These are phyloP conservation scores for Pythium chondricola DNA, from an alignment of 352 stramenopile species.

Conservation along the genomic window DNA sequence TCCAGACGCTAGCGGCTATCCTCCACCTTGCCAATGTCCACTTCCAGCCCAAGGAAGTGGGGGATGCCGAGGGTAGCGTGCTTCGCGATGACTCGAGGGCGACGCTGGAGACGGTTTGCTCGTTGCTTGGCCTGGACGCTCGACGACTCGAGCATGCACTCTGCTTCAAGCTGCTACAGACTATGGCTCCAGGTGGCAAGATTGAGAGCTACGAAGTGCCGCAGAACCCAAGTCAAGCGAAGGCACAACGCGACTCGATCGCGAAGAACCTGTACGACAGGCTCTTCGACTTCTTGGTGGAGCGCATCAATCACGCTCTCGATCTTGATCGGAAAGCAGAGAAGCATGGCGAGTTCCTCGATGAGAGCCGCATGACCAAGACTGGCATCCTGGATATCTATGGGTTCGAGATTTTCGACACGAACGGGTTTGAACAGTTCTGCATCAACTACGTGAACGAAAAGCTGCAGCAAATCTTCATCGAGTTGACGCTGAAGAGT, in stretches of 20 bases:
- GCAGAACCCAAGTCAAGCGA: conserved; percentile 83
- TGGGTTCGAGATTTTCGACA: conserved; percentile 94
- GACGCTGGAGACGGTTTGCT: conserved; percentile 58
- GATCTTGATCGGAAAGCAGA: conserved; percentile 81
- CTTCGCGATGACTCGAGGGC: conserved; percentile 29
- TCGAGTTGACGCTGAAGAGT: conserved; percentile 85
- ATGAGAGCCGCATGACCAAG: conserved; percentile 68
- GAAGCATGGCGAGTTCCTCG: conserved; percentile 68
- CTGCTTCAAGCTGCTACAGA: conserved; percentile 82
- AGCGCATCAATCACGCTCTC: conserved; percentile 82
- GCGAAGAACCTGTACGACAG: conserved; percentile 95
- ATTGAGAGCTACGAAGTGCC: conserved; percentile 85
- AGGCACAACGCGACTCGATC: conserved; percentile 92
- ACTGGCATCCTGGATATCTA: conserved; percentile 96
- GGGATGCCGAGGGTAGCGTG: conserved; percentile 65
- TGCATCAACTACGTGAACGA: conserved; percentile 96
- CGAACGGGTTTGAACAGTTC: conserved; percentile 94
- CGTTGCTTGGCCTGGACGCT: conserved; percentile 61
- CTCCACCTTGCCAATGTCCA: conserved; percentile 77
- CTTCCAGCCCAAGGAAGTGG: conserved; percentile 53
- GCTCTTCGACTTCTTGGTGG: conserved; percentile 96
- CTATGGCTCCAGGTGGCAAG: conserved; percentile 77
- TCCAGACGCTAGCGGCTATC: conserved; percentile 75
- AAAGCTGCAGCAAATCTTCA: conserved; percentile 92
- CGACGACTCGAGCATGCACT: conserved; percentile 60